phyloP scores from a whole-genome alignment of 441 rosid species.

The Syzygium malaccense region DNA sequence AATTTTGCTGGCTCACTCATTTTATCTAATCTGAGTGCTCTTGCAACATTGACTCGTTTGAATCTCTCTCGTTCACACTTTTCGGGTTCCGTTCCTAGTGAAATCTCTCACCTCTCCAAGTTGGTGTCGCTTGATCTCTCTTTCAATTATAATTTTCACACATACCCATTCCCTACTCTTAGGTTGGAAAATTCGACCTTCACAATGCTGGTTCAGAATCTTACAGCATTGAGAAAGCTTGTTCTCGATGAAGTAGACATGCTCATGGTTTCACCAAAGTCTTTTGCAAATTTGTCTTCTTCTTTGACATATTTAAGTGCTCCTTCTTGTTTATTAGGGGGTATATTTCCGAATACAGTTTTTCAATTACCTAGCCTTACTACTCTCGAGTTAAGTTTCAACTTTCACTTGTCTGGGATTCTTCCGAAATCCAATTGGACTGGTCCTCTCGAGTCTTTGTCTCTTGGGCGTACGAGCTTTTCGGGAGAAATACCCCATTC shows the following conservation, averaged over 20 bases:
- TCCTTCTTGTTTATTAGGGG: accelerated
- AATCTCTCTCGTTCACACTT: neutral
- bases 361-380: neutral
- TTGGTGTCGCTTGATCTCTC: neutral
- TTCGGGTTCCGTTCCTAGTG: neutral
- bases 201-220: neutral
- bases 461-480: accelerated
- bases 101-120: neutral
- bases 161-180: no score
- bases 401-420: accelerated
- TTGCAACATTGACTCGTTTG: neutral
- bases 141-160: accelerated
- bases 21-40: neutral
- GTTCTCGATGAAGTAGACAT: neutral
- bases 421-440: neutral
- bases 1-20: neutral
- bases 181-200: neutral
- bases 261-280: neutral
- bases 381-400: accelerated
- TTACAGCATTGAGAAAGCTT: neutral
- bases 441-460: neutral
- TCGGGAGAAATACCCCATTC: neutral
- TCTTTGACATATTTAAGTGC: neutral
- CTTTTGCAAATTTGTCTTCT: neutral
- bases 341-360: neutral